A percentile compares a stretch with the other conserved stretches of the same genome.
Evolutionary conservation across 768 basidiomycete genomes (phyloP).

Genomic region (Cystobasidium ongulense): DNA sequence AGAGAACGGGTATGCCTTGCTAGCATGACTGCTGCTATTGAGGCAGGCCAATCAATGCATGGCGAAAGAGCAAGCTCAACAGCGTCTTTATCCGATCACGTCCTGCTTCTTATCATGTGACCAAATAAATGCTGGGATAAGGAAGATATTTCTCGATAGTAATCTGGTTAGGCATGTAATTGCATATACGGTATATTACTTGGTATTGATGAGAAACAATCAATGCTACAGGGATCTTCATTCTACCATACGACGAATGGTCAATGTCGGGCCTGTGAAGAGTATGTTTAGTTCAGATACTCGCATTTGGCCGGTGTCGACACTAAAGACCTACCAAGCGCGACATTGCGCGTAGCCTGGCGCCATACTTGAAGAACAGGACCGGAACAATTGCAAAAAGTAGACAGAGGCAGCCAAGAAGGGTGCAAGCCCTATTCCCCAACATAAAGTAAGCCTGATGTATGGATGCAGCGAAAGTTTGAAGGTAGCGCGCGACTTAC

Average conservation of each 20-base stretch:
- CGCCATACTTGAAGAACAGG: slow-evolving; percentile 29
- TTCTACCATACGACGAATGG: no score
- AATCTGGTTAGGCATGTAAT: no score
- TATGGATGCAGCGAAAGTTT: slow-evolving; percentile 25
- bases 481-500: slow-evolving; percentile 15
- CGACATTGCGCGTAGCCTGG: slow-evolving; percentile 4
- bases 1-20: no score
- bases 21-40: no score
- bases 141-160: no score
- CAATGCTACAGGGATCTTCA: no score
- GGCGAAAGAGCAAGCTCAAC: background rate
- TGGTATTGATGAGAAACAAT: no score
- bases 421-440: slow-evolving; percentile 29
- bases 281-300: background rate
- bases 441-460: slow-evolving; percentile 10
- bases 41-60: background rate
- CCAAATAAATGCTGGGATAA: background rate
- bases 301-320: background rate
- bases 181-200: no score
- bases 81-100: background rate
- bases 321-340: background rate
- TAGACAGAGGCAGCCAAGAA: slow-evolving; percentile 34
- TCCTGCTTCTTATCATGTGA: background rate
- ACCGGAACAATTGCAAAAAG: slow-evolving; percentile 34
- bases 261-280: background rate